A percentile compares a stretch with the other conserved stretches of the same genome.
These are phyloP conservation scores for Celoporthe dispersa DNA, from an alignment of 2,329 filamentous ascomycete species.

Conservation along the genomic window DNA sequence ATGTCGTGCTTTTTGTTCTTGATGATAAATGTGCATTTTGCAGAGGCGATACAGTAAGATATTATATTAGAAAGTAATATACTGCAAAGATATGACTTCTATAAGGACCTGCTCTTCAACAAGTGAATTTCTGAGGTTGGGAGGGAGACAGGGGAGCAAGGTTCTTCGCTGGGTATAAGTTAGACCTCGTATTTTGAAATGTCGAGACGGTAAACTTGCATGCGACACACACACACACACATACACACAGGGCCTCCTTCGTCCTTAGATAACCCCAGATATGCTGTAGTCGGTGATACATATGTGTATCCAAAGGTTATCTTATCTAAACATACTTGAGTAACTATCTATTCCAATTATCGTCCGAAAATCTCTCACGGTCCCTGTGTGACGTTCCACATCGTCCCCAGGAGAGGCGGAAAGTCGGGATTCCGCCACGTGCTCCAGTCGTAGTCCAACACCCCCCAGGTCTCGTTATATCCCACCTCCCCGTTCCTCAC, in stretches of 20 bases:
- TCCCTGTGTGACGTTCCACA: slow-evolving; percentile 48
- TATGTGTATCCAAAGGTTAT: background rate
- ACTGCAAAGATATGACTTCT: too few relatives aligned
- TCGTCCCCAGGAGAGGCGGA: slow-evolving; percentile 39
- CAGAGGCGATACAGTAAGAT: background rate
- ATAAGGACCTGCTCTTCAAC: too few relatives aligned
- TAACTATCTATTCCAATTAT: too few relatives aligned
- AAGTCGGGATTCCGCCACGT: slow-evolving; percentile 48
- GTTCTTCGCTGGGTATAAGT: background rate
- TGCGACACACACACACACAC: background rate
- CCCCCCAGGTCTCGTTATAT: slow-evolving; percentile 57
- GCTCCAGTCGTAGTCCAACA: slow-evolving; percentile 43
- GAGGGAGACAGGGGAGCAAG: background rate
- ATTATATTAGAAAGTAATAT: background rate
- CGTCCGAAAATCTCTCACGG: slow-evolving; percentile 34
- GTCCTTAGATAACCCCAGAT: background rate
- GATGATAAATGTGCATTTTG: background rate
- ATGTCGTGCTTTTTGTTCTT: background rate
- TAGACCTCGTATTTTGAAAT: background rate
- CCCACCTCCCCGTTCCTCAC: slow-evolving; percentile 54
- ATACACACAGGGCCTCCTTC: background rate
- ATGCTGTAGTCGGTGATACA: background rate
- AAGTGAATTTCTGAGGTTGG: too few relatives aligned
- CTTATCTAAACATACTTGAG: too few relatives aligned
- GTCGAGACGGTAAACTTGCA: background rate